phyloP scores from a whole-genome alignment of 2,329 filamentous ascomycete genomes.

The Xylaria sp. region DNA sequence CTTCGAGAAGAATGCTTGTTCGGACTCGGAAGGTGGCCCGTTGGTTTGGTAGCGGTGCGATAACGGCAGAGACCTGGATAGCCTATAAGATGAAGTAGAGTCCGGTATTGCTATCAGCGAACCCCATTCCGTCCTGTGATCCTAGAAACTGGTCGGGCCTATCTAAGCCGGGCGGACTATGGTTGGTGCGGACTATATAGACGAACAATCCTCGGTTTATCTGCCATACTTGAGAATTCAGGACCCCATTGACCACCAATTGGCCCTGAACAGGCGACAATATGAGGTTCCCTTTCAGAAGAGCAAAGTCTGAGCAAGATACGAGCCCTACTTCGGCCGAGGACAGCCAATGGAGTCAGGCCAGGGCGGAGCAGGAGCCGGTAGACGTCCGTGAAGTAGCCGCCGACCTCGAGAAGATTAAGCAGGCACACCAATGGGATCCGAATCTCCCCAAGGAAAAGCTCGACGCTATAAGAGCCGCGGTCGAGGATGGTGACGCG shows the following conservation, averaged over 20 bases:
- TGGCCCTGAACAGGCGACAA: background rate
- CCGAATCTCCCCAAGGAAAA: constrained; percentile 51
- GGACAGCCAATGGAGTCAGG: constrained; percentile 28
- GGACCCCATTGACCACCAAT: background rate
- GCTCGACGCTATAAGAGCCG: constrained; percentile 47
- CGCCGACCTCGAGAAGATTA: constrained; percentile 47
- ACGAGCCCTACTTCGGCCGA: constrained; percentile 28
- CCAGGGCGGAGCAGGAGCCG: constrained; percentile 36
- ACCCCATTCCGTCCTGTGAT: constrained; percentile 9
- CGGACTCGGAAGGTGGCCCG: constrained; percentile 35
- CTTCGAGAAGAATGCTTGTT: constrained; percentile 24
- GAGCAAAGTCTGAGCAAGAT: constrained; percentile 18
- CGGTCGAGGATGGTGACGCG: constrained; percentile 47
- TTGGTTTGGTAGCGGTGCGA: constrained; percentile 27
- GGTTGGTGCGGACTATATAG: constrained; percentile 5
- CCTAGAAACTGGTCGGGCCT: background rate
- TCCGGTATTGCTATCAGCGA: constrained; percentile 25
- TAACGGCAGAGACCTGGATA: constrained; percentile 7
- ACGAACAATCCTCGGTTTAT: constrained; percentile 10
- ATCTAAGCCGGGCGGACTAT: background rate
- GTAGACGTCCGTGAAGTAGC: constrained; percentile 42
- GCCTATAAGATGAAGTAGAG: constrained; percentile 25
- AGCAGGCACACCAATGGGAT: constrained; percentile 50
- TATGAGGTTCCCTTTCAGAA: constrained; percentile 31
- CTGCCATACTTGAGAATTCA: background rate